Evolutionary conservation across 1,284 basidiomycete genomes (phyloP).

Genomic region (Agaricales sp.): DNA sequence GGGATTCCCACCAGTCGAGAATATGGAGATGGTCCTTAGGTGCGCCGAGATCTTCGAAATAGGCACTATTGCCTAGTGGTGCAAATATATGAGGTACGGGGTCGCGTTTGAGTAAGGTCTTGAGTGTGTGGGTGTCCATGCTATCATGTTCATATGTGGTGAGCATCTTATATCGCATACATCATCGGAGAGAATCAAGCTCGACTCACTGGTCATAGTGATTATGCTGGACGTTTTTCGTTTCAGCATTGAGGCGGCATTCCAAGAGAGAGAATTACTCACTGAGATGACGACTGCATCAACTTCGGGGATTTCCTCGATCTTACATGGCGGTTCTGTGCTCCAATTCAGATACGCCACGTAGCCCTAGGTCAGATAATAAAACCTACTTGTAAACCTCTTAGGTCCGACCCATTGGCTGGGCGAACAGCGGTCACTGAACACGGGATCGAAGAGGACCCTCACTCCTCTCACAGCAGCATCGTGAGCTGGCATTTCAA

Average conservation of each 20-base stretch:
- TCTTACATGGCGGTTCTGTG: constrained; percentile 43
- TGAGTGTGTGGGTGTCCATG: constrained; percentile 48
- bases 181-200: background rate
- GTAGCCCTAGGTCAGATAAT: background rate
- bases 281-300: constrained; percentile 56
- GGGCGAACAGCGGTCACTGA: constrained; percentile 53
- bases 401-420: constrained; percentile 42
- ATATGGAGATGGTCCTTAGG: constrained; percentile 35
- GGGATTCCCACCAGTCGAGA: constrained; percentile 65
- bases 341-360: background rate
- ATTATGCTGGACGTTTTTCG: constrained; percentile 35
- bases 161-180: background rate
- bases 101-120: constrained; percentile 23
- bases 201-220: constrained; percentile 57
- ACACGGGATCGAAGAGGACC: constrained; percentile 67
- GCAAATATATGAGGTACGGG: constrained; percentile 48
- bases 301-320: constrained; percentile 52
- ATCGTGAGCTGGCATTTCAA: constrained; percentile 45
- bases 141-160: constrained; percentile 17
- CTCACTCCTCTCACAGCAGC: constrained; percentile 38
- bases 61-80: constrained; percentile 46
- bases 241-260: background rate
- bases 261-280: constrained; percentile 13
- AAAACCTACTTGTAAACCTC: constrained; percentile 39
- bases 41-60: constrained; percentile 33